These are phyloP conservation scores for Fusarium camptoceras DNA, from an alignment of 2,329 filamentous ascomycete genomes.

Conservation along the genomic window DNA sequence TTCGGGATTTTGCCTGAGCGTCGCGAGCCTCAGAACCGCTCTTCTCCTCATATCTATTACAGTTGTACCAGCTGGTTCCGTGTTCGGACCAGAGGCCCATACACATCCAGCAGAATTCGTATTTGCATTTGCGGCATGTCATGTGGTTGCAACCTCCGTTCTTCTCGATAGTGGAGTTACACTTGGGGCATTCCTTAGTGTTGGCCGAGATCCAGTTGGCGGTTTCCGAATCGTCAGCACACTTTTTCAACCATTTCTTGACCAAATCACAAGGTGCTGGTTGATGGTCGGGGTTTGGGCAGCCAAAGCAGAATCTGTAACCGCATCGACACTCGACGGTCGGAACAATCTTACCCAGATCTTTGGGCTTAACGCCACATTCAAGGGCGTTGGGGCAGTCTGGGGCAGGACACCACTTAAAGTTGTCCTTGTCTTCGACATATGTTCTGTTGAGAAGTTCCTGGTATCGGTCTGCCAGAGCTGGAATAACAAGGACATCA, in stretches of 20 bases:
- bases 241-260: slow-evolving; percentile 97
- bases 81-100: slow-evolving; percentile 99
- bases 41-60: slow-evolving; percentile 97
- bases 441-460: slow-evolving; percentile 92
- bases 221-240: slow-evolving; percentile 96
- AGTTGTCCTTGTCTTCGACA: slow-evolving; percentile 93
- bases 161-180: slow-evolving; percentile 97
- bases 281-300: slow-evolving; percentile 88
- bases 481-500: slow-evolving; percentile 75
- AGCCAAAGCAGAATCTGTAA: slow-evolving; percentile 95
- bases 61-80: slow-evolving; percentile 99
- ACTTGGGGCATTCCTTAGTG: slow-evolving; percentile 97
- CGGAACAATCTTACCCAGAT: slow-evolving; percentile 85
- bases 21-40: slow-evolving; percentile 90
- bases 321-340: slow-evolving; percentile 89
- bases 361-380: slow-evolving; percentile 87
- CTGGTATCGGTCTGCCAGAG: slow-evolving; percentile 75
- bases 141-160: slow-evolving; percentile 98
- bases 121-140: slow-evolving; percentile 95
- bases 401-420: slow-evolving; percentile 99
- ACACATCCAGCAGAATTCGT: slow-evolving; percentile 99
- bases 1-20: slow-evolving; percentile 89
- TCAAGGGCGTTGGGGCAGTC: slow-evolving; percentile 95
- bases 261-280: slow-evolving; percentile 92
- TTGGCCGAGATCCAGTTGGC: slow-evolving; percentile 99